A percentile compares a stretch with the other conserved stretches of the same genome.
These are phyloP conservation scores for Rhipidocladum racemiflorum DNA, from an alignment of 176 grass and related monocot species.

Conservation along the genomic window DNA sequence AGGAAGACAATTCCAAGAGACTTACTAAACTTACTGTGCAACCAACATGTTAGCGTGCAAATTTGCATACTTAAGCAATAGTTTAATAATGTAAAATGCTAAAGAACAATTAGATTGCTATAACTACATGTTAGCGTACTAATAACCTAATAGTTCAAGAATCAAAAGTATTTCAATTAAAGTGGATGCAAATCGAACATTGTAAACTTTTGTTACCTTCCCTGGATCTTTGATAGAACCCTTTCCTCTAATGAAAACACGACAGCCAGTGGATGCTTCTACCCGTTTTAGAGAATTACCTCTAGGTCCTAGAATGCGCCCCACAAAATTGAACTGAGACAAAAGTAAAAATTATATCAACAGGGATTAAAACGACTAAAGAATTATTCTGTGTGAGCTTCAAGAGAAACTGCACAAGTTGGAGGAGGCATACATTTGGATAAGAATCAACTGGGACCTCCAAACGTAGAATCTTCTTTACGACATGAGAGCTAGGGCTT, in stretches of 20 bases:
- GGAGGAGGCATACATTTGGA: conserved; percentile 57
- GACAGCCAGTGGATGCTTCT: conserved; percentile 96
- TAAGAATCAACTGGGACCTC: conserved; percentile 88
- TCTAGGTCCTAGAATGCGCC: conserved; percentile 93
- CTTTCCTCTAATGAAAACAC: conserved; percentile 97
- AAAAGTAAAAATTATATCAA: conserved; percentile 26
- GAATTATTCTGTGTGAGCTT: not conserved
- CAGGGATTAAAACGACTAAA: conserved; percentile 19
- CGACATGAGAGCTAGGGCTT: conserved; percentile 75
- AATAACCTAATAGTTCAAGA: not conserved
- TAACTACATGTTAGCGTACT: not conserved
- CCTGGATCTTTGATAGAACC: conserved; percentile 95
- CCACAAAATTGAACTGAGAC: conserved; percentile 93
- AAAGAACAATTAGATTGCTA: not conserved
- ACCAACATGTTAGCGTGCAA: not conserved
- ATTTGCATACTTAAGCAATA: not conserved
- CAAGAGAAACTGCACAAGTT: conserved; percentile 16
- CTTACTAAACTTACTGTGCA: not conserved
- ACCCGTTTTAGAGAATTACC: conserved; percentile 96
- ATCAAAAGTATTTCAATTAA: not conserved
- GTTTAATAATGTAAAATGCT: not conserved
- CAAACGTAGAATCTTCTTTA: conserved; percentile 89
- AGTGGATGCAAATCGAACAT: conserved; percentile 2
- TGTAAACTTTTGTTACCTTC: conserved; percentile 66
- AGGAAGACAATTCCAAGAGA: conserved; percentile 5